phyloP scores from a whole-genome alignment of 495 filamentous ascomycete species.

The Lophium mytilinum region DNA sequence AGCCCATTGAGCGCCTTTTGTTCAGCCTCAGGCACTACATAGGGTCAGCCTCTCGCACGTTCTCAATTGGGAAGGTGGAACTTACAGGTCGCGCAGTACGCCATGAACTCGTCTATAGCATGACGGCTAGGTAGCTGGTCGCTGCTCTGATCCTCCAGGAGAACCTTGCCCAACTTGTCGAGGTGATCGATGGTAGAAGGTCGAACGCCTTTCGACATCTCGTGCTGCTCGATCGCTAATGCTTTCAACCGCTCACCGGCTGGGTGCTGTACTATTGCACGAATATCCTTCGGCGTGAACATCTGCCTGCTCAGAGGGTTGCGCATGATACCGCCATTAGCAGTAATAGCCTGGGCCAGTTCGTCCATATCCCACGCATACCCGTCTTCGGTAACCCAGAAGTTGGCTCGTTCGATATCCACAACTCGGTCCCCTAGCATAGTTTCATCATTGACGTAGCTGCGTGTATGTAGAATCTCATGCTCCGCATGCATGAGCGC shows the following conservation, averaged over 20 bases:
- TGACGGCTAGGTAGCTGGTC: constrained; percentile 28
- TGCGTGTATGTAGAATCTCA: constrained; percentile 21
- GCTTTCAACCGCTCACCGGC: constrained; percentile 14
- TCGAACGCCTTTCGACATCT: constrained; percentile 34
- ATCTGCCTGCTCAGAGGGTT: constrained; percentile 26
- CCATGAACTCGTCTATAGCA: constrained; percentile 33
- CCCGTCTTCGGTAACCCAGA: constrained; percentile 25
- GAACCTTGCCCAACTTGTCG: constrained; percentile 26
- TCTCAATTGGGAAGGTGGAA: not conserved
- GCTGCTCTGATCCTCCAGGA: constrained; percentile 31
- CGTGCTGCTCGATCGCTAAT: constrained; percentile 30
- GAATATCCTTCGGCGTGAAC: constrained; percentile 27
- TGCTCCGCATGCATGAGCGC: constrained; percentile 32
- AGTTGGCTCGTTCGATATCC: constrained; percentile 26
- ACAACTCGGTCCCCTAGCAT: constrained; percentile 27
- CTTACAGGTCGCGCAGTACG: constrained; percentile 31
- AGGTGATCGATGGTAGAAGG: constrained; percentile 32
- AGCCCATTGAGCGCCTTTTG: constrained; percentile 33
- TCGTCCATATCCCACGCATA: constrained; percentile 29
- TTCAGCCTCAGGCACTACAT: constrained; percentile 29
- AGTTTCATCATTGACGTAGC: constrained; percentile 30
- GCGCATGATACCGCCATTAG: constrained; percentile 24
- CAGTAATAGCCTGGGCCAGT: constrained; percentile 18
- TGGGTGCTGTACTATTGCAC: constrained; percentile 20
- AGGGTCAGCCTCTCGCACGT: not conserved